Percentiles rank a stretch among this genome's conserved stretches.
These are phyloP conservation scores for Saccharum officinarum DNA, from an alignment of 176 grass and related monocot species.

Conservation along the genomic window DNA sequence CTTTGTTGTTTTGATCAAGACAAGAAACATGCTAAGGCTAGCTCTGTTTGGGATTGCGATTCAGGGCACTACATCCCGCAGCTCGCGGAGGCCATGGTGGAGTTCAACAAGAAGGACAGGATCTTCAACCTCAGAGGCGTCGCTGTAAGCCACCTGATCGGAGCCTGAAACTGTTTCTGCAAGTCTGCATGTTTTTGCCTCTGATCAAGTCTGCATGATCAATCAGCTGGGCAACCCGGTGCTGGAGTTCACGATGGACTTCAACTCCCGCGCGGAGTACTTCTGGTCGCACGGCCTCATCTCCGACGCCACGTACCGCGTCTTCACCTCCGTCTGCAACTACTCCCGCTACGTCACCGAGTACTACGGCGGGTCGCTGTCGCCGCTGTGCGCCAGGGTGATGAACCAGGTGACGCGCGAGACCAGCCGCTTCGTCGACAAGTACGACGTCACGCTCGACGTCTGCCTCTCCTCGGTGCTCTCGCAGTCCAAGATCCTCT, in stretches of 20 bases:
- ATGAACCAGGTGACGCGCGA: slow-evolving; percentile 97
- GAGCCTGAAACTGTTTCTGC: neutral
- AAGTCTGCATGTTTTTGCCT: neutral
- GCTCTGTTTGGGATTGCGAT: neutral
- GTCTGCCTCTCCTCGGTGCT: slow-evolving; percentile 91
- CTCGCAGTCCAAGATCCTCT: slow-evolving; percentile 75
- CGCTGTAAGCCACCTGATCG: slow-evolving; percentile 52
- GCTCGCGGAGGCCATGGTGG: slow-evolving; percentile 83
- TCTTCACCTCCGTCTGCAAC: slow-evolving; percentile 85
- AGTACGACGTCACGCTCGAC: slow-evolving; percentile 96
- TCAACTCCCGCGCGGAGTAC: slow-evolving; percentile 93
- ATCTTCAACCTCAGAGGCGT: slow-evolving; percentile 93
- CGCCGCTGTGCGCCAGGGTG: slow-evolving; percentile 68
- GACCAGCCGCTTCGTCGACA: slow-evolving; percentile 96
- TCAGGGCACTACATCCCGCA: slow-evolving; percentile 97
- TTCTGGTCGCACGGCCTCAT: slow-evolving; percentile 99
- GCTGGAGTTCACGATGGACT: slow-evolving; percentile 87
- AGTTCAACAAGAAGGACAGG: slow-evolving; percentile 71
- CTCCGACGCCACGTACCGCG: slow-evolving; percentile 79
- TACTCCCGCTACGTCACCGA: slow-evolving; percentile 94
- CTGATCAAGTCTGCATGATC: no score
- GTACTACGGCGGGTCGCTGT: slow-evolving; percentile 85
- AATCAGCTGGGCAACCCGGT: slow-evolving; percentile 84
- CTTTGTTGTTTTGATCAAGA: neutral
- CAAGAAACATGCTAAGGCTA: neutral